A percentile compares a stretch with the other conserved stretches of the same genome.
Conservation (phyloP, 2,329 filamentous ascomycete genomes). For the Incumbomyces lentus region DNA sequence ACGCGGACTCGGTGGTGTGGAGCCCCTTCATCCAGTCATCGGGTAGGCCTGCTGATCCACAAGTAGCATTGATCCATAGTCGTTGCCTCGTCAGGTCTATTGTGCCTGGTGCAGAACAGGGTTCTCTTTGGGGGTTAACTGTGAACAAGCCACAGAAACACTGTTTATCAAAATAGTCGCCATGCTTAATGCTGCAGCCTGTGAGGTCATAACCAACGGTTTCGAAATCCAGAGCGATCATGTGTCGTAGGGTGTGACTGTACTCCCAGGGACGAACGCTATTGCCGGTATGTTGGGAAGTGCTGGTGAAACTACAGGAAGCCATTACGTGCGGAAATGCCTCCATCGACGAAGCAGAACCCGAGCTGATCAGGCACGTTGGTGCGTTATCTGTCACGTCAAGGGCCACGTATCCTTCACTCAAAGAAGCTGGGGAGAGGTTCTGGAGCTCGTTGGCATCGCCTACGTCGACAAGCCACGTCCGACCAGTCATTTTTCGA, state of each 20-base stretch:
- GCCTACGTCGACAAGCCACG: slow-evolving; percentile 26
- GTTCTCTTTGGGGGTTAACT: slow-evolving; percentile 13
- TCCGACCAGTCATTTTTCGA: slow-evolving; percentile 21
- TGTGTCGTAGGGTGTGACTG: slow-evolving; percentile 18
- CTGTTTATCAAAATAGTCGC: slow-evolving; percentile 25
- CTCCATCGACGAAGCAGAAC: slow-evolving; percentile 19
- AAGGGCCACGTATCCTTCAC: slow-evolving; percentile 21
- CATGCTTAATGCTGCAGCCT: slow-evolving; percentile 11
- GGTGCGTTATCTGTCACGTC: slow-evolving; percentile 22
- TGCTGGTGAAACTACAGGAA: slow-evolving; percentile 24
- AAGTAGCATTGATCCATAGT: slow-evolving; percentile 26
- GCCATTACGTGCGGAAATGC: slow-evolving; percentile 23
- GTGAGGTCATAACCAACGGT: slow-evolving; percentile 27
- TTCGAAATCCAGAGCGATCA: slow-evolving; percentile 25
- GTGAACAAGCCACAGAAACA: slow-evolving; percentile 25
- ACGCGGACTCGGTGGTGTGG: slow-evolving; percentile 21
- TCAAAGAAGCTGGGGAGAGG: slow-evolving; percentile 23
- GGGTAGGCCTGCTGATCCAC: slow-evolving; percentile 21
- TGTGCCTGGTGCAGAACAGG: slow-evolving; percentile 16
- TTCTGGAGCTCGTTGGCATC: slow-evolving; percentile 22
- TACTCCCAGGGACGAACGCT: slow-evolving; percentile 27
- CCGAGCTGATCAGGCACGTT: slow-evolving; percentile 22
- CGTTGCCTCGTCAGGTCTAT: slow-evolving; percentile 23
- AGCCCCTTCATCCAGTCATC: slow-evolving; percentile 23
- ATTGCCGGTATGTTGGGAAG: slow-evolving; percentile 24